Base-by-base conservation (phyloP, 108 stramenopile genomes). In the Pseudonitzschia delicatissima region DNA sequence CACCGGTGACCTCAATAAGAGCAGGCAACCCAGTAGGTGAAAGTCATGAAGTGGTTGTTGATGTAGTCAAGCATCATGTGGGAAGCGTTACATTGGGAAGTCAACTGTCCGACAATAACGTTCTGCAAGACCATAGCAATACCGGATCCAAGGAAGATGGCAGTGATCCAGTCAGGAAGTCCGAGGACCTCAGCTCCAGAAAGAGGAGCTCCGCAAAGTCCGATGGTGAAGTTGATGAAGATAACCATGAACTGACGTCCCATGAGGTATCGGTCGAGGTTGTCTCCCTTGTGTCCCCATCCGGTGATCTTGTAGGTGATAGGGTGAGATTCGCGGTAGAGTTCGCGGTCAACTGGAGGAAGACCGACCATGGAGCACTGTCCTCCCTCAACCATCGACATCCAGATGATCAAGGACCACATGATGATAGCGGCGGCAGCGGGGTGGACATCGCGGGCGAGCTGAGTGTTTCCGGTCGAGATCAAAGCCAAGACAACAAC, bases 181-280 rank as follows among this genome's bases (percentile, higher is more conserved):
- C 78, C 82, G 36, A 76, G 62, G 33, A 80, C 80, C 29, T 84
- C 78, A 21, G 83, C 75, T 21, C 66, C 85, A 12, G 62, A 52
- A 23, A 85, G 49, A 32, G 89, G 83, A 39, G 76, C 77, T n/a
- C 84, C 85, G 61, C 73, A 87, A 63, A 85, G 60, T 81, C 82
- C 87, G 63, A 83, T 75, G 27, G 77, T 62, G 57, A 92, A 92
- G 63, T 87, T 83, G 26, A 84, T 62, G 37, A 86, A 51, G 39
- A 92, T 65, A 48, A 92, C 88, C 80, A 92, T 83, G 77, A 92
- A 88, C 68, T 92, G 91, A 78, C 92, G 83, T 53, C 92, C 88
- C 72, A 93, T 76, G 29, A 93, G 63, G 82, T 82, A 93, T 28
- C 91, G 82, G 40, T 93, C 87, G 47, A 93, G 60, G 80, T 93